Percentiles rank a stretch among this genome's conserved stretches.
Evolutionary conservation across 176 grass and related monocot genomes (phyloP).

Genomic region (Oryza australiensis): DNA sequence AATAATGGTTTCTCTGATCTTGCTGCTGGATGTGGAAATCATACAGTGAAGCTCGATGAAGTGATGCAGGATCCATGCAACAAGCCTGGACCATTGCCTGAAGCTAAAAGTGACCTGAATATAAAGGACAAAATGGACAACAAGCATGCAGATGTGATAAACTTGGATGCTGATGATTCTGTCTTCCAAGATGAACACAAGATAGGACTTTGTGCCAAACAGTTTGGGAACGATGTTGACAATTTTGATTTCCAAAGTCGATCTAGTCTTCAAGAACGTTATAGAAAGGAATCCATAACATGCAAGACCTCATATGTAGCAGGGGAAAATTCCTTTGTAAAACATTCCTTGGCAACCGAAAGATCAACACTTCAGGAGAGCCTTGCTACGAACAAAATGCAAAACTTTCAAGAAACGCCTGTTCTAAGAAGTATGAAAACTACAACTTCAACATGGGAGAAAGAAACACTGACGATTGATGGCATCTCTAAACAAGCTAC

Average conservation of each 20-base stretch:
- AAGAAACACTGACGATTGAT: slow-evolving; percentile 64
- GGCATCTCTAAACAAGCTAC: slow-evolving; percentile 59
- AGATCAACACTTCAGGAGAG: slow-evolving; percentile 32
- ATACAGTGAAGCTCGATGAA: slow-evolving; percentile 18
- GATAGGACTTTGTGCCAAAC: slow-evolving; percentile 20
- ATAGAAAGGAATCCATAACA: slow-evolving; percentile 1
- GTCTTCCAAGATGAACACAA: slow-evolving; percentile 17
- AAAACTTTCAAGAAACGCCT: slow-evolving; percentile 29
- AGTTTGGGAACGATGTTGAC: background rate
- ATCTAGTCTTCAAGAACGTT: slow-evolving; percentile 11
- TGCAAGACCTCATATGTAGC: background rate
- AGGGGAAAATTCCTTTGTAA: slow-evolving; percentile 22
- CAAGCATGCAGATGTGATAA: slow-evolving; percentile 31
- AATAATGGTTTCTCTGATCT: slow-evolving; percentile 4
- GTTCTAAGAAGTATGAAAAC: slow-evolving; percentile 17
- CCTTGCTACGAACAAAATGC: slow-evolving; percentile 14
- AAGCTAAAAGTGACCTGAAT: slow-evolving; percentile 23
- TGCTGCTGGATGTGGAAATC: slow-evolving; percentile 22
- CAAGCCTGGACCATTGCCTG: background rate
- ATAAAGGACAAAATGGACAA: slow-evolving; percentile 7
- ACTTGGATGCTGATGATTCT: slow-evolving; percentile 39
- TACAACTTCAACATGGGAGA: slow-evolving; percentile 44
- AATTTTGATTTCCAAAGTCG: slow-evolving; percentile 10
- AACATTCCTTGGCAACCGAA: slow-evolving; percentile 10
- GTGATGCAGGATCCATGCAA: slow-evolving; percentile 26